Percentiles rank a stretch among this genome's conserved stretches.
phyloP scores from a whole-genome alignment of 495 filamentous ascomycete species.

The Tuber brumale region DNA sequence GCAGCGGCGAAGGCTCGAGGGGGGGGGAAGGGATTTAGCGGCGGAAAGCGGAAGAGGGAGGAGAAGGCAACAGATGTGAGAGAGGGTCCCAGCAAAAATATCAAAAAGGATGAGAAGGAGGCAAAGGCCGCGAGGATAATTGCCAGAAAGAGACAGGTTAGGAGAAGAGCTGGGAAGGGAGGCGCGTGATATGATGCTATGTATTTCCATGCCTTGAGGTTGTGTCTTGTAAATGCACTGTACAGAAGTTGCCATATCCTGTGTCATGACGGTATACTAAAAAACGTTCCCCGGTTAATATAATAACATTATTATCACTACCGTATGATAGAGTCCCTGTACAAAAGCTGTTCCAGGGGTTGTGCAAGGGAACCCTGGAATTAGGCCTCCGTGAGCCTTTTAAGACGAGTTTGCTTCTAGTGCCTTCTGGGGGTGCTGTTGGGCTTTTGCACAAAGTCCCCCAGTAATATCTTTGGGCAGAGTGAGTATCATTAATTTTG shows the following conservation, averaged over 20 bases:
- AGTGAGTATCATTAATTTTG: background rate
- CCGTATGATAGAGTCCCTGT: background rate
- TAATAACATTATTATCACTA: background rate
- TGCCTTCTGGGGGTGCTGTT: background rate
- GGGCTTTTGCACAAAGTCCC: background rate
- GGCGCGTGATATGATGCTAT: background rate
- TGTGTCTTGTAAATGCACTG: background rate
- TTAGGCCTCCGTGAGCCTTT: background rate
- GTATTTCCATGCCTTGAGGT: background rate
- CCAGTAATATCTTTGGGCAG: background rate
- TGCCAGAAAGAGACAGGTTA: conserved; percentile 36
- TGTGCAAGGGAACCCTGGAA: background rate
- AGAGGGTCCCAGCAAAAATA: background rate
- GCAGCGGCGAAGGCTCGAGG: conserved; percentile 20
- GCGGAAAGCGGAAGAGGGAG: conserved; percentile 30
- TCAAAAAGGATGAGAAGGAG: conserved; percentile 19
- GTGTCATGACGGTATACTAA: background rate
- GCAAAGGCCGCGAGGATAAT: conserved; percentile 33
- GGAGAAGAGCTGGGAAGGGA: conserved; percentile 29
- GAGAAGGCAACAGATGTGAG: conserved; percentile 20
- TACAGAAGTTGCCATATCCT: background rate
- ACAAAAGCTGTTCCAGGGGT: background rate
- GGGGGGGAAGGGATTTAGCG: conserved; percentile 9
- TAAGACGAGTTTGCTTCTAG: background rate
- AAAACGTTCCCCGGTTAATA: background rate